Percentiles rank a stretch among this genome's conserved stretches.
Evolutionary conservation across 1,284 basidiomycete species (phyloP).

Genomic region (Austropuccinia psidii): DNA sequence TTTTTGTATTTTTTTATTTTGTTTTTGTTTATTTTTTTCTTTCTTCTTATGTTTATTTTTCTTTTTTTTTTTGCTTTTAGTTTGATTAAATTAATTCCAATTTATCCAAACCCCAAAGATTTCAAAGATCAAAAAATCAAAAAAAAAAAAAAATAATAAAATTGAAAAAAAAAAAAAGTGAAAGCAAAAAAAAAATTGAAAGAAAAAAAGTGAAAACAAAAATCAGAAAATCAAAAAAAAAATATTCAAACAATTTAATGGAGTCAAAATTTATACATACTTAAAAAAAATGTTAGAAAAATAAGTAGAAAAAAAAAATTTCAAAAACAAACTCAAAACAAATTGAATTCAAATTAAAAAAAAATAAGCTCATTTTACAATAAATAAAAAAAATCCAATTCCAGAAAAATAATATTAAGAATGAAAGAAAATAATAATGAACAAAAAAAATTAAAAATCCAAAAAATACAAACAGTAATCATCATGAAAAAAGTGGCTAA

Average conservation of each 20-base stretch:
- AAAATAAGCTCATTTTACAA: not conserved
- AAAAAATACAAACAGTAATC: too few relatives aligned
- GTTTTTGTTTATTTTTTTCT: not conserved
- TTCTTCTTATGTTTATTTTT: not conserved
- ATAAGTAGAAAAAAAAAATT: not conserved
- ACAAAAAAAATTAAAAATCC: too few relatives aligned
- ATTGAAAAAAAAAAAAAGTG: not conserved
- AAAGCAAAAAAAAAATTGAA: not conserved
- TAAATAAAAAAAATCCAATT: not conserved
- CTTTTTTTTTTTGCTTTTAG: not conserved
- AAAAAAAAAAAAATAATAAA: not conserved
- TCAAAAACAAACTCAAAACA: not conserved
- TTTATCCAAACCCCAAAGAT: not conserved
- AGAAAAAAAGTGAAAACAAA: not conserved
- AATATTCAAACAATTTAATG: not conserved
- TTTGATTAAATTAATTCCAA: not conserved
- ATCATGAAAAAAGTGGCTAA: too few relatives aligned
- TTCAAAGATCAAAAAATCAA: not conserved
- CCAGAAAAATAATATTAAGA: too few relatives aligned
- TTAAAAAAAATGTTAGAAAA: not conserved
- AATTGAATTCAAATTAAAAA: not conserved
- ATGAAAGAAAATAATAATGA: too few relatives aligned
- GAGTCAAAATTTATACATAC: not conserved
- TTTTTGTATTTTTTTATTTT: not conserved
- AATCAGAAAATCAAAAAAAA: not conserved